A percentile compares a stretch with the other conserved stretches of the same genome.
phyloP scores from a whole-genome alignment of 1,284 basidiomycete genomes.

The Calocybe gambosa region DNA sequence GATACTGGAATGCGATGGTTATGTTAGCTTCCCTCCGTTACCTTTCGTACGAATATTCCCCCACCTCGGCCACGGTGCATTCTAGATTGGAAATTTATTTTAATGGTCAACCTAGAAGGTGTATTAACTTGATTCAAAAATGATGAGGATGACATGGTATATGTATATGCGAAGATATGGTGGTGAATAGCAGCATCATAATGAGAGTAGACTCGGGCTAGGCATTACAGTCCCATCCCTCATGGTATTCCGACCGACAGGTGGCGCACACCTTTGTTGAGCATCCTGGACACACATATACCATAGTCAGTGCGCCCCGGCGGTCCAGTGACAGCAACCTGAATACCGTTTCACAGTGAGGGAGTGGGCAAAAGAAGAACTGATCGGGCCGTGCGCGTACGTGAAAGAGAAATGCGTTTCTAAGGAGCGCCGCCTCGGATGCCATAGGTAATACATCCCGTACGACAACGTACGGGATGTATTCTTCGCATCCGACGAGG shows the following conservation, averaged over 20 bases:
- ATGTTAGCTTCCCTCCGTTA: constrained; percentile 2
- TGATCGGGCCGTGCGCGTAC: constrained; percentile 32
- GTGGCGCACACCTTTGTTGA: constrained; percentile 26
- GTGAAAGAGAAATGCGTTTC: constrained; percentile 33
- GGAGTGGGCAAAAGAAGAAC: constrained; percentile 42
- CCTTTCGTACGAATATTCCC: background rate
- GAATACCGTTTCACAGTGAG: constrained; percentile 34
- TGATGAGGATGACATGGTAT: background rate
- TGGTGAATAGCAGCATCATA: background rate
- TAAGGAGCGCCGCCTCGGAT: constrained; percentile 33
- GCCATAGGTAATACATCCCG: constrained; percentile 31
- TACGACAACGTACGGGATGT: constrained; percentile 33
- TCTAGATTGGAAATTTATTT: constrained; percentile 17
- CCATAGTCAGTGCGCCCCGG: constrained; percentile 19
- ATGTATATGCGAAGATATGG: no score
- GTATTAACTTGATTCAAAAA: background rate
- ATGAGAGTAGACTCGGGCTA: background rate
- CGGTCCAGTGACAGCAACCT: constrained; percentile 16
- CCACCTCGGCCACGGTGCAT: background rate
- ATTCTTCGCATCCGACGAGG: constrained; percentile 28
- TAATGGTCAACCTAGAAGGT: constrained; percentile 9
- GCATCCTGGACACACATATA: constrained; percentile 28
- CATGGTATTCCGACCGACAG: constrained; percentile 28
- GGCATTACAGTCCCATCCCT: constrained; percentile 26
- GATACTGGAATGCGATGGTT: background rate